Evolutionary conservation across 352 stramenopile species (phyloP).

Genomic region (Phytophthora ramorum): DNA sequence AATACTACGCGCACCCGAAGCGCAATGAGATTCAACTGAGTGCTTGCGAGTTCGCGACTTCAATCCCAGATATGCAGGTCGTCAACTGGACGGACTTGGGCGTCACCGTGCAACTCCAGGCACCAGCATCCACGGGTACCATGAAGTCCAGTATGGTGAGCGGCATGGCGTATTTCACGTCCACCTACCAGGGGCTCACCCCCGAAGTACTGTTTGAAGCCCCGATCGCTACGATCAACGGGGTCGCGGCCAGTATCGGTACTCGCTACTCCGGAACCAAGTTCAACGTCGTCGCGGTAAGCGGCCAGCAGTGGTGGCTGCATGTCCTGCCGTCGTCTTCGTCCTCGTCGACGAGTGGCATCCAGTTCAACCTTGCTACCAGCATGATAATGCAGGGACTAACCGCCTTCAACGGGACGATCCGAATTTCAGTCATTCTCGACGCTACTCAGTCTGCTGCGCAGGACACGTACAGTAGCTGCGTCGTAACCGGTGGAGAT

Average conservation of each 20-base stretch:
- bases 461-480: constrained; percentile 73
- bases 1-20: constrained; percentile 68
- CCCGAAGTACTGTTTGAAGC: constrained; percentile 60
- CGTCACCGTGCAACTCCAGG: constrained; percentile 57
- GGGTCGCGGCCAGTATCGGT: constrained; percentile 30
- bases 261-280: constrained; percentile 41
- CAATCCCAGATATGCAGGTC: constrained; percentile 54
- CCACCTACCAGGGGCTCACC: constrained; percentile 60
- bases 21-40: constrained; percentile 72
- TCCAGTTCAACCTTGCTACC: constrained; percentile 52
- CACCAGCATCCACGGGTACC: constrained; percentile 26
- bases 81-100: constrained; percentile 72
- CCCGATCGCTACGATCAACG: constrained; percentile 66
- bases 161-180: constrained; percentile 79
- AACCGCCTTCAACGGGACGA: constrained; percentile 44
- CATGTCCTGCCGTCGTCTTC: constrained; percentile 46
- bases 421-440: constrained; percentile 56
- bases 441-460: constrained; percentile 46
- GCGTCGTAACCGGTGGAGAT: constrained; percentile 59
- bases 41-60: constrained; percentile 56
- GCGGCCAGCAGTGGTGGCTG: constrained; percentile 63
- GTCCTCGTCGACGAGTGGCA: constrained; percentile 13
- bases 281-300: constrained; percentile 63
- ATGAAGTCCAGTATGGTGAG: constrained; percentile 64
- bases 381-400: constrained; percentile 50